Evolutionary conservation across 2,329 filamentous ascomycete species (phyloP), one percentile per base, ranked within the genome.

Genomic region (Aspergillus sojae): DNA sequence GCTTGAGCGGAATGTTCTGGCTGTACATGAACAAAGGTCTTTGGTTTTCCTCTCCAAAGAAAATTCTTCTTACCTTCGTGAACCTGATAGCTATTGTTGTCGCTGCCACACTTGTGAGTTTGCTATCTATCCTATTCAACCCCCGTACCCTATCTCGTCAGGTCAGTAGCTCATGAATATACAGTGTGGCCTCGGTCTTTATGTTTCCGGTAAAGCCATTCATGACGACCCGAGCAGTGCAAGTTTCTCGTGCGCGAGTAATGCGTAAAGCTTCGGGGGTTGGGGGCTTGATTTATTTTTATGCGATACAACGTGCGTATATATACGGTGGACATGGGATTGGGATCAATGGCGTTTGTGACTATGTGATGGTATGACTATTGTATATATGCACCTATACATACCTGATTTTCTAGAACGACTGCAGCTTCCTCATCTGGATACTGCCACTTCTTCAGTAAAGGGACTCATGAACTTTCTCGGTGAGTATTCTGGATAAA

Each of bases 1-100:
- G 74, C 39, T 65, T 77, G 1, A 71, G 71, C n/a, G 77, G 75
- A 10, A 72, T 79, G 32, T 77, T 79, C 66, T 78, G 77, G 75
- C 63, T 78, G 48, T 72, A 70, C 66, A 72, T 79, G 70, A 77
- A 79, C 68, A 68, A 67, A 58, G 75, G 75, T 10, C 54, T 67
- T 5, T 75, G 70, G 65, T 73, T 71, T n/a, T 73, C 70, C 0
- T 74, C 74, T 11, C 71, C 68, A 23, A 68, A 63, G 48, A 78
- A 76, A 64, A 73, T 74, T 11, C 62, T 62, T 10, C 60, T 77
- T 19, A 75, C 72, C 0, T 6, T 68, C 1, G 21, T 75, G 16
- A 77, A 77, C 46, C 4, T 76, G 14, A 2, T 68, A 4, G 66
- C 67, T 12, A 52, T 76, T 34, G 68, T 41, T 0, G 62, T 74